phyloP scores from a whole-genome alignment of 164 flowering plant species.

The Liriodendron chinense region DNA sequence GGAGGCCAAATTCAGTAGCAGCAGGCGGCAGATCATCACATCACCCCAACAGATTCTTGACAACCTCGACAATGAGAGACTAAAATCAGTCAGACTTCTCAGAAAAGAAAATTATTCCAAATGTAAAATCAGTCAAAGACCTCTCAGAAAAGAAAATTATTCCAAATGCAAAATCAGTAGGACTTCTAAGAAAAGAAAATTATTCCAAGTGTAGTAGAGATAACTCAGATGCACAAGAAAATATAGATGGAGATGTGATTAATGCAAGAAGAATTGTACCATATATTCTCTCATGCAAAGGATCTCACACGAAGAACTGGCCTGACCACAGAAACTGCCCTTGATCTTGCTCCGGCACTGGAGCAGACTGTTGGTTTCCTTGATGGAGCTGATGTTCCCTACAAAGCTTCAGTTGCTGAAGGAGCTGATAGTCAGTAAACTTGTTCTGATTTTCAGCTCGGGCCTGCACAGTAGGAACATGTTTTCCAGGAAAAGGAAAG shows the following conservation, averaged over 20 bases:
- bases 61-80: background rate
- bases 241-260: background rate
- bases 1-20: conserved; percentile 44
- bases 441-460: conserved; percentile 43
- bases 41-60: conserved; percentile 32
- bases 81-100: background rate
- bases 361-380: conserved; percentile 30
- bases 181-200: background rate
- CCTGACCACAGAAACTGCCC: conserved; percentile 72
- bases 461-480: conserved; percentile 40
- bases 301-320: conserved; percentile 67
- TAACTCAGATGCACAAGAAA: background rate
- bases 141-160: background rate
- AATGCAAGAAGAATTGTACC: background rate
- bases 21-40: conserved; percentile 36
- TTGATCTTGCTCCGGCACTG: conserved; percentile 59
- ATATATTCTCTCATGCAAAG: conserved; percentile 4
- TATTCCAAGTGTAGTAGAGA: too few relatives aligned
- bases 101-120: background rate
- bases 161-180: background rate
- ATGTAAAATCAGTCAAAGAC: background rate
- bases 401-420: conserved; percentile 33
- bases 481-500: conserved; percentile 90
- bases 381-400: conserved; percentile 40
- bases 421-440: conserved; percentile 34